These are phyloP conservation scores for Kingdonia uniflora DNA, from an alignment of 164 flowering plant genomes.

Conservation along the genomic window DNA sequence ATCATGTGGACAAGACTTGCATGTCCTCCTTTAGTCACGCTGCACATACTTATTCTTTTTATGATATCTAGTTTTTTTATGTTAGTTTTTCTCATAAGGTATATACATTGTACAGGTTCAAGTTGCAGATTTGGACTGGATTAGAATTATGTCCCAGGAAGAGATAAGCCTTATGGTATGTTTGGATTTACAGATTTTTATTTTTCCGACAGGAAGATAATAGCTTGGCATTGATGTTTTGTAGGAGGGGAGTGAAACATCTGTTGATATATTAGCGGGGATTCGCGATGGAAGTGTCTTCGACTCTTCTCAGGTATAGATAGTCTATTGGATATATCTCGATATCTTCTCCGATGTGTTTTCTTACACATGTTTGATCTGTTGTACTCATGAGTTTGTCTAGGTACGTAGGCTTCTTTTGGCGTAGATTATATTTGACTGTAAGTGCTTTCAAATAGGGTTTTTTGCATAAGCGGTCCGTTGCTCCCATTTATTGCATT, in stretches of 20 bases:
- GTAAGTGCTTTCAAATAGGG: too few species aligned
- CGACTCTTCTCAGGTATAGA: constrained; percentile 70
- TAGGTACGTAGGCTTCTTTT: too few species aligned
- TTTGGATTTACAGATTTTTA: neutral
- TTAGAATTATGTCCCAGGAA: constrained; percentile 50
- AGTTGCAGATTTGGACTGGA: constrained; percentile 95
- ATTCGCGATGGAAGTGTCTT: constrained; percentile 54
- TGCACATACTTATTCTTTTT: neutral
- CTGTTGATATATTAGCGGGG: constrained; percentile 57
- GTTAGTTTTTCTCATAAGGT: constrained; percentile 9
- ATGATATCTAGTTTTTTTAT: neutral
- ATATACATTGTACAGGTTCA: constrained; percentile 38
- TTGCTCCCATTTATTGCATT: too few species aligned
- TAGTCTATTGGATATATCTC: neutral
- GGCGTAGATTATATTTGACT: too few species aligned
- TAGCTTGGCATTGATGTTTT: constrained; percentile 8
- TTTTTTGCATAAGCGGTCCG: too few species aligned
- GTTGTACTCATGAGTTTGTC: too few species aligned
- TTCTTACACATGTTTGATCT: too few species aligned
- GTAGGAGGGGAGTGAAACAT: constrained; percentile 54
- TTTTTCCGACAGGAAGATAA: neutral
- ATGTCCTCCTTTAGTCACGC: too few species aligned
- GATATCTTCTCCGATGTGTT: constrained; percentile 3
- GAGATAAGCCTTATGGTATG: constrained; percentile 68
- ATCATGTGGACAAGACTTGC: too few species aligned